phyloP scores from a whole-genome alignment of 139 green algal species.

The Chlamydomonas sp. region DNA sequence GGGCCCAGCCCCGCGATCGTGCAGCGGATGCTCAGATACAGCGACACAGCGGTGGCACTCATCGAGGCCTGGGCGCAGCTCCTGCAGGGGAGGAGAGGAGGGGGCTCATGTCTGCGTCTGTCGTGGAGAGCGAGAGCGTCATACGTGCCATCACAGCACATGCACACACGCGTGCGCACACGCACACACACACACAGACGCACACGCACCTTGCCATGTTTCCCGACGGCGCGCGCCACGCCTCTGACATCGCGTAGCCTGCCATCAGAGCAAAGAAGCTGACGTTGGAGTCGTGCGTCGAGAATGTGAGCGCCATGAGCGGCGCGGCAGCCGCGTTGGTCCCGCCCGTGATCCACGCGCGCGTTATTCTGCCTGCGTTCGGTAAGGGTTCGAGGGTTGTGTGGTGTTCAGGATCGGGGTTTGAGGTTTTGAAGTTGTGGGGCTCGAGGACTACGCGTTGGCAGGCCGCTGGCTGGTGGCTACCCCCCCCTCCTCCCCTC shows the following conservation, averaged over 20 bases:
- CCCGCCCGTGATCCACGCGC: constrained; percentile 37
- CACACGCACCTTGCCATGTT: constrained; percentile 65
- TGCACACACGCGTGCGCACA: not conserved
- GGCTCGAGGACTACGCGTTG: too few relatives aligned
- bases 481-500: too few relatives aligned
- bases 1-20: constrained; percentile 68
- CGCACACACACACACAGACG: not conserved
- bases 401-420: too few relatives aligned
- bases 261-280: constrained; percentile 70
- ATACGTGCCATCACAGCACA: not conserved
- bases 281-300: constrained; percentile 34
- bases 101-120: too few relatives aligned
- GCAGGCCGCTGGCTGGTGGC: too few relatives aligned
- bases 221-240: constrained; percentile 73
- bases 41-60: constrained; percentile 57
- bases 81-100: constrained; percentile 18
- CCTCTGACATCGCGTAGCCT: constrained; percentile 73
- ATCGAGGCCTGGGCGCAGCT: constrained; percentile 28
- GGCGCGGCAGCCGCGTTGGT: constrained; percentile 59
- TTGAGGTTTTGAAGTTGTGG: too few relatives aligned
- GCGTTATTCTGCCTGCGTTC: too few relatives aligned
- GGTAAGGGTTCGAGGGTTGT: too few relatives aligned
- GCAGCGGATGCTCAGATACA: constrained; percentile 83
- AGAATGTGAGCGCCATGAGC: constrained; percentile 47
- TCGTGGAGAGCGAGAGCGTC: too few relatives aligned